Base-by-base conservation (phyloP, 768 basidiomycete genomes). In the Rhodotorula sphaerocarpa region DNA sequence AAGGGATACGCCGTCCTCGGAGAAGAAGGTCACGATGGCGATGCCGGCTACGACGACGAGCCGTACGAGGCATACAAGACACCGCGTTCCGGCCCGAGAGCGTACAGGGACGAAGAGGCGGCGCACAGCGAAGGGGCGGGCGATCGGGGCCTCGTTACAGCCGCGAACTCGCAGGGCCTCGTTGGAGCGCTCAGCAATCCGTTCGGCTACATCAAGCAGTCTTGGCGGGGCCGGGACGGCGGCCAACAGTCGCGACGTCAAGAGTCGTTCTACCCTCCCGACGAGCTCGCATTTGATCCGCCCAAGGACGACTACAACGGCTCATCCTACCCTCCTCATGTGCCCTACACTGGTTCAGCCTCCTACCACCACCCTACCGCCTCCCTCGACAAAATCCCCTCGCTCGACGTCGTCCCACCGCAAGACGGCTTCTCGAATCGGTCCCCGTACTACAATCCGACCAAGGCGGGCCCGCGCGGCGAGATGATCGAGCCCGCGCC, bases 241-340 rank as follows among this genome's bases (percentile, higher is more conserved):
- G 42, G 20, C 48, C 14, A 21, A 7, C n/a, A 25, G 34, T 20
- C 50, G n/a, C n/a, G 48, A 50, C 50, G 50, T 9, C 31, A 59
- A 10, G 43, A 34, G 43, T 55, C 45, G 20, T 65, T 65, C 58
- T 65, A 65, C 50, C 28, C 50, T 16, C 63, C 63, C 27, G 48
- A 65, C 34, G 63, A 65, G n/a, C 63, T 65, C 27, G 63, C 63
- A 5, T 65, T 65, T 54, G 47, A 34, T 3, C 63, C 63, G 5
- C 63, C 63, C 1, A 9, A 39, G 9, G 36, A 39, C 36, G 36
- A n/a, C n/a, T n/a, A 39, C 46, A 44, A 44, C 10, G 20, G 23
- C 43, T n/a, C 43, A 9, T 11, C 43, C 43, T 44, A 44, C 43
- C 43, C 43, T 9, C 43, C 43, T 11, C 44, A 21, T 9, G 39